Percentiles rank a stretch among this genome's conserved stretches.
Conservation (phyloP, 768 basidiomycete genomes). For the Xanthoconium stramineum region DNA sequence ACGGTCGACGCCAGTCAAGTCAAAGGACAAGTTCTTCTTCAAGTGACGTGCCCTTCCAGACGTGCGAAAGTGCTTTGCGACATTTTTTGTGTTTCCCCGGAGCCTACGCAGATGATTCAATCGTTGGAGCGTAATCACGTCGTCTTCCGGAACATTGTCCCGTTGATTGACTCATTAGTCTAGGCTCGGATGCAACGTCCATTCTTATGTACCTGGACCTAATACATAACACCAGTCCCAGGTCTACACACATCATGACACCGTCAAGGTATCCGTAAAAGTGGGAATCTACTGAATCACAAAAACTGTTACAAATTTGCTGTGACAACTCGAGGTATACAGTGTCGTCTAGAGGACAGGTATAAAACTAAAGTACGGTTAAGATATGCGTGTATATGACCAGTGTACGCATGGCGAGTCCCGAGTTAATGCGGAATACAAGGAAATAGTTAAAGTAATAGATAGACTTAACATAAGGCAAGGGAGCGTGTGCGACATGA, state of each 20-base stretch:
- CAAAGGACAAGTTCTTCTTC: conserved; percentile 42
- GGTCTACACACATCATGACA: neutral
- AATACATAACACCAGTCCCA: neutral
- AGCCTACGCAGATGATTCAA: neutral
- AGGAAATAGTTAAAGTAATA: conserved; percentile 18
- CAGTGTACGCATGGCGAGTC: conserved; percentile 13
- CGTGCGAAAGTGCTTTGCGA: conserved; percentile 10
- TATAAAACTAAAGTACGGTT: conserved; percentile 7
- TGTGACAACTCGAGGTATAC: conserved; percentile 12
- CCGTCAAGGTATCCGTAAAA: conserved; percentile 5
- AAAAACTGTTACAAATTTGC: conserved; percentile 7
- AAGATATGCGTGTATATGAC: neutral
- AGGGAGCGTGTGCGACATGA: conserved; percentile 12
- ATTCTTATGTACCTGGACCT: conserved; percentile 12
- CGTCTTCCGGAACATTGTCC: conserved; percentile 8
- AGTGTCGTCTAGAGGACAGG: conserved; percentile 6
- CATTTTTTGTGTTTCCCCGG: neutral
- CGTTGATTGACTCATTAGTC: too few relatives aligned
- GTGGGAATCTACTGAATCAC: neutral
- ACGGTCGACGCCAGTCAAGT: conserved; percentile 22
- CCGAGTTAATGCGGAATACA: conserved; percentile 12
- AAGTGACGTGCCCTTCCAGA: conserved; percentile 24
- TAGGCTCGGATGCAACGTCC: conserved; percentile 6
- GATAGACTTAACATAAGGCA: conserved; percentile 19
- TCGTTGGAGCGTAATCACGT: conserved; percentile 1